These are phyloP conservation scores for Diutina pseudorugosa DNA, from an alignment of 1,139 yeast genomes.

Conservation along the genomic window DNA sequence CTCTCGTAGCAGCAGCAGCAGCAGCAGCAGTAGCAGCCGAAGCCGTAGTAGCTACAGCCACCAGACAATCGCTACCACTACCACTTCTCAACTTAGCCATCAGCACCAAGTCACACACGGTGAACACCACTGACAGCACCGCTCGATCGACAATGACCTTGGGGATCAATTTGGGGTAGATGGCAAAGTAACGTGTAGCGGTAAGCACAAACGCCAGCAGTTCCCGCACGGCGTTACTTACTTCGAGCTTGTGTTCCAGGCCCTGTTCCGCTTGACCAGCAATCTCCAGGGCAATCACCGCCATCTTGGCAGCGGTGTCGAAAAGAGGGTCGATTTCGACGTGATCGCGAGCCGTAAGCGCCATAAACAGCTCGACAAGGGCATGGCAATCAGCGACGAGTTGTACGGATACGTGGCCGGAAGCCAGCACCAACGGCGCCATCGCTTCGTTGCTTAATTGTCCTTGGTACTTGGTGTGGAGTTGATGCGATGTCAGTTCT, in stretches of 20 bases:
- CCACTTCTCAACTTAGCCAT: background rate
- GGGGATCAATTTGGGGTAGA: conserved; percentile 56
- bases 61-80: background rate
- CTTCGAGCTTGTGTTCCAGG: conserved; percentile 15
- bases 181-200: conserved; percentile 64
- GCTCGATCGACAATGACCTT: conserved; percentile 67
- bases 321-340: conserved; percentile 27
- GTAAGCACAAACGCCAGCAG: conserved; percentile 70
- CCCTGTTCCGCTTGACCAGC: conserved; percentile 29
- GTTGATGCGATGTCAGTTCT: background rate
- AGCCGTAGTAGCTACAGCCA: background rate
- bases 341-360: conserved; percentile 19
- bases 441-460: background rate
- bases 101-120: background rate
- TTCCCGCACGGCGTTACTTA: conserved; percentile 40
- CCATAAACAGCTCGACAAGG: conserved; percentile 31
- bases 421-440: background rate
- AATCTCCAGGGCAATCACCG: conserved; percentile 37
- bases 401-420: background rate
- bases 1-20: background rate
- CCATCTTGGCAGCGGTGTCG: conserved; percentile 40
- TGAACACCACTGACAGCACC: conserved; percentile 22
- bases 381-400: conserved; percentile 10
- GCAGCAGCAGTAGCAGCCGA: background rate
- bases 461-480: background rate